Conservation (phyloP, 495 filamentous ascomycete species). For the Opeltia flavorubescens region DNA sequence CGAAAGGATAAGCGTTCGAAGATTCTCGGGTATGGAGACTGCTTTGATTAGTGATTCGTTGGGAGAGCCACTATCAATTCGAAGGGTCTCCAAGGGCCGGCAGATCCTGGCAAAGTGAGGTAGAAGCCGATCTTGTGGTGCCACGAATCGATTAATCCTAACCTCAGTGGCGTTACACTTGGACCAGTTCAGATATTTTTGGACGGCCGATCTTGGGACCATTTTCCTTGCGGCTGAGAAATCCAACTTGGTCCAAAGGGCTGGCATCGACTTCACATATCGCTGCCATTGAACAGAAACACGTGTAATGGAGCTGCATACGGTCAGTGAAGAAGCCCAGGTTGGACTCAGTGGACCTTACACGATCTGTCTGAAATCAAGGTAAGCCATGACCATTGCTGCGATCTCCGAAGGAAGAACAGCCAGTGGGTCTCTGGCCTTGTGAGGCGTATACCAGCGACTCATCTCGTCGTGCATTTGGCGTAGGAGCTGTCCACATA, state of each 20-base stretch:
- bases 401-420: slow-evolving; percentile 36
- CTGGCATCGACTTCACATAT: slow-evolving; percentile 27
- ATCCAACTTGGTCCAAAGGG: slow-evolving; percentile 39
- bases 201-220: slow-evolving; percentile 26
- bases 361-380: slow-evolving; percentile 37
- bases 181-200: slow-evolving; percentile 30
- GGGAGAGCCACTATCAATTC: slow-evolving; percentile 8
- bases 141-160: slow-evolving; percentile 19
- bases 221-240: slow-evolving; percentile 28
- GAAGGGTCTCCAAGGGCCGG: slow-evolving; percentile 7
- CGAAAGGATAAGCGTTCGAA: slow-evolving; percentile 30
- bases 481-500: slow-evolving; percentile 24
- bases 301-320: slow-evolving; percentile 28
- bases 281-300: slow-evolving; percentile 40
- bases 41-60: slow-evolving; percentile 13
- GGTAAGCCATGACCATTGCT: slow-evolving; percentile 27
- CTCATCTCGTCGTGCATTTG: slow-evolving; percentile 31
- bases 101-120: slow-evolving; percentile 3
- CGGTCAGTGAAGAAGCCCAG: neutral
- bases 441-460: slow-evolving; percentile 18
- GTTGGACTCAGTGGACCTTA: slow-evolving; percentile 16
- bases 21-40: slow-evolving; percentile 13
- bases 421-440: slow-evolving; percentile 30
- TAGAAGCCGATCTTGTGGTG: neutral
- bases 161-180: slow-evolving; percentile 27